Evolutionary conservation across 2,329 filamentous ascomycete genomes (phyloP), one percentile per base, ranked within the genome.

Genomic region (Aspergillus versicolor): DNA sequence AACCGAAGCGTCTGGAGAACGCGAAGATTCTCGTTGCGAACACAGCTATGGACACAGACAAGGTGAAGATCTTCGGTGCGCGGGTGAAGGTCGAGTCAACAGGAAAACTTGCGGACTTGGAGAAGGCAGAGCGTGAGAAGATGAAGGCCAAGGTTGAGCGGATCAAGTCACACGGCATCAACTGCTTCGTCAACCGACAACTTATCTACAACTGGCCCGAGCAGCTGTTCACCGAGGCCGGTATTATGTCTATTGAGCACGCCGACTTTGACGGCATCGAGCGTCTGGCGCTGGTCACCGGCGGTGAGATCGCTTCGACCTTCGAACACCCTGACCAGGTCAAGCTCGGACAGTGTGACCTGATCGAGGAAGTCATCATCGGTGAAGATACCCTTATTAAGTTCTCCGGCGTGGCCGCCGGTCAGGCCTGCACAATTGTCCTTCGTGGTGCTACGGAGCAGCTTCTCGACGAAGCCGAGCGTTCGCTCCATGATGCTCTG

Each of bases 181-280:
- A 99, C 84, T 97, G 94, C 83, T 99, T 99, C 77, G 96, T 99
- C 77, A 99, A 99, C 84, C 84, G 94, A 67, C 94, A 99, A 77
- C 86, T 99, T 63, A 99, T 99, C 79, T 99, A 99, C 84, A 99
- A 99, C 83, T 99, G 94, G 94, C 94, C 94, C 5, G 94, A 99
- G 78, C 94, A 99, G 79, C 88, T 99, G 46, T 99, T 99, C 72
- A 92, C 93, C 37, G 94, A 99, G 75, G 93, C 92, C 7, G 94
- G 94, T 61, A 97, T 99, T 77, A 90, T 96, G 82, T 96, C 92
- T 27, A 99, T 99, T 67, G 94, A 99, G 81, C 94, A 99, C 75
- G 94, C 94, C 64, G 94, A 99, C 79, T 99, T 99, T 71, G 94
- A 99, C 73, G 94, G 94, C 63, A 95, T 99, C 65, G 94, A 99